Evolutionary conservation across 352 stramenopile species (phyloP).

Genomic region (Thraustotheca clavata): DNA sequence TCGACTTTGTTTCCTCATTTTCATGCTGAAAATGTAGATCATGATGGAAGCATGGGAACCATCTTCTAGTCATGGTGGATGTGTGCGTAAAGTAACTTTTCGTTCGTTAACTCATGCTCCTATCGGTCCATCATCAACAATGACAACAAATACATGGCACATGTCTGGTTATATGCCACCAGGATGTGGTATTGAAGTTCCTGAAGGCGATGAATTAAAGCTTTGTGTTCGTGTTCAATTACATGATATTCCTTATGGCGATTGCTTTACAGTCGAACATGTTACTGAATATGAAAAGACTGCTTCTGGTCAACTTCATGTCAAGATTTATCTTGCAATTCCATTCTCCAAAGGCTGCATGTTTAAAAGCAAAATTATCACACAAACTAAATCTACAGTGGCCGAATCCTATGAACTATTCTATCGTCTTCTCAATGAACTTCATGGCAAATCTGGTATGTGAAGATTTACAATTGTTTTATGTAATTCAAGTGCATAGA

Average conservation of each 20-base stretch:
- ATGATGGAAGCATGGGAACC: slow-evolving; percentile 52
- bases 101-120: slow-evolving; percentile 70
- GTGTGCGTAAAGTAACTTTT: slow-evolving; percentile 54
- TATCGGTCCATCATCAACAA: slow-evolving; percentile 75
- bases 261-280: slow-evolving; percentile 77
- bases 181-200: slow-evolving; percentile 21
- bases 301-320: slow-evolving; percentile 32
- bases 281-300: slow-evolving; percentile 46
- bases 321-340: slow-evolving; percentile 58
- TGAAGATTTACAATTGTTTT: slow-evolving; percentile 1
- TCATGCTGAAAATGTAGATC: slow-evolving; percentile 23
- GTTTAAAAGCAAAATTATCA: slow-evolving; percentile 88
- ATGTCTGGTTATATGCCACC: slow-evolving; percentile 22
- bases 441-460: neutral
- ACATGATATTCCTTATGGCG: slow-evolving; percentile 81
- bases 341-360: slow-evolving; percentile 84
- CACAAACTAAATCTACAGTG: slow-evolving; percentile 33
- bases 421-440: slow-evolving; percentile 17
- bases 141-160: slow-evolving; percentile 71
- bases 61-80: slow-evolving; percentile 59
- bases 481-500: slow-evolving; percentile 22
- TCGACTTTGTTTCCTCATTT: neutral
- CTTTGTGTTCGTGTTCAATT: slow-evolving; percentile 58
- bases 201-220: slow-evolving; percentile 32
- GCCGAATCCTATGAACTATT: slow-evolving; percentile 15